phyloP scores from a whole-genome alignment of 1,284 basidiomycete species.

The Austroboletus niveus region DNA sequence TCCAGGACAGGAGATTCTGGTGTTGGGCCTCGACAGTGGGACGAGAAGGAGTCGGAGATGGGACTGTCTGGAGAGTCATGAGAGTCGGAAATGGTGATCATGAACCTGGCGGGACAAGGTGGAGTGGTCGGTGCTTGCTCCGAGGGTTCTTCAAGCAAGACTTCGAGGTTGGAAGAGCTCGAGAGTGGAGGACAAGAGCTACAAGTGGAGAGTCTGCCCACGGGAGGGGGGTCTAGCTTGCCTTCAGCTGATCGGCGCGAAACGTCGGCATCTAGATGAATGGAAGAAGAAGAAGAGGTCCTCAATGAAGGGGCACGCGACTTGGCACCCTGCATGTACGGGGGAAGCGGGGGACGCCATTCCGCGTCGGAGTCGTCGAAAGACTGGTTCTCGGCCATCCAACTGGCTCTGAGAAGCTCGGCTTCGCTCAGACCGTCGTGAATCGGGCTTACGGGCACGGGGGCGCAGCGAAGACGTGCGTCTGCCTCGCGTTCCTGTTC shows the following conservation, averaged over 20 bases:
- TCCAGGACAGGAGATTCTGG: conserved; percentile 15
- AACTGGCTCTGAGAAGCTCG: conserved; percentile 46
- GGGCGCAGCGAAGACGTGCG: conserved; percentile 32
- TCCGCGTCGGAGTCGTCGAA: conserved; percentile 19
- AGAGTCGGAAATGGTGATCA: conserved; percentile 21
- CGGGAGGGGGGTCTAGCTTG: conserved; percentile 4
- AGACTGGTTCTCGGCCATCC: conserved; percentile 41
- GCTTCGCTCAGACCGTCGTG: conserved; percentile 39
- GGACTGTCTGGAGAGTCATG: conserved; percentile 22
- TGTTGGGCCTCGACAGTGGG: conserved; percentile 15
- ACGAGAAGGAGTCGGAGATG: conserved; percentile 25
- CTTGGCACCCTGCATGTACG: neutral
- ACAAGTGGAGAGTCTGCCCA: conserved; percentile 21
- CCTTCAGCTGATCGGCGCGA: conserved; percentile 11
- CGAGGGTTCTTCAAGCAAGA: conserved; percentile 30
- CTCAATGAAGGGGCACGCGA: neutral
- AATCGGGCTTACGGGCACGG: conserved; percentile 10
- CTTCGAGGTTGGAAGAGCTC: conserved; percentile 26
- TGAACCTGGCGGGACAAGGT: neutral
- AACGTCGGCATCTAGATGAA: conserved; percentile 1
- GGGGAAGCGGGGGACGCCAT: neutral
- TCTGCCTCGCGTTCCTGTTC: conserved; percentile 48
- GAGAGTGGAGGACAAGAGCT: conserved; percentile 26
- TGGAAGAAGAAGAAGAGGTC: neutral
- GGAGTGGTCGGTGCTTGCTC: conserved; percentile 18